A percentile compares a stretch with the other conserved stretches of the same genome.
These are phyloP conservation scores for Chlamydomonas incerta DNA, from an alignment of 139 green algal species.

Conservation along the genomic window DNA sequence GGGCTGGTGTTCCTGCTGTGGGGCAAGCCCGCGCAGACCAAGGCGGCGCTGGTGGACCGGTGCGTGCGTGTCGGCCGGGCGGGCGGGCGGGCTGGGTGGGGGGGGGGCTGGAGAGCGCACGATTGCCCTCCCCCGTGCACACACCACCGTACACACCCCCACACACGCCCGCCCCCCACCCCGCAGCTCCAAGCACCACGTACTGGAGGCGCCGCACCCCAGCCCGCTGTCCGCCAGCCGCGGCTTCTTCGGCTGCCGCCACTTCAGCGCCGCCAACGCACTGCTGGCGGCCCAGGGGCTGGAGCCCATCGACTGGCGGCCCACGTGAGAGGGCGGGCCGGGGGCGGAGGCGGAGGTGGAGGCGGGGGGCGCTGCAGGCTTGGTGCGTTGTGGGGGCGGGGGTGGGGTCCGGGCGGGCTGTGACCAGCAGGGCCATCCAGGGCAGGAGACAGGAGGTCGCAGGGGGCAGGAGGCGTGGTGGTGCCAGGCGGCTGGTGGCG, in stretches of 20 bases:
- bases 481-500: too few species aligned
- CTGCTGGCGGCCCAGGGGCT: constrained; percentile 74
- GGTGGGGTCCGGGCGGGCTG: too few species aligned
- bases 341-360: too few species aligned
- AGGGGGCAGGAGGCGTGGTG: too few species aligned
- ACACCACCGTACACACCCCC: neutral
- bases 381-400: too few species aligned
- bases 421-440: too few species aligned
- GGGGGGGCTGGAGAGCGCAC: too few species aligned
- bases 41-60: constrained; percentile 68
- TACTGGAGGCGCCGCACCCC: constrained; percentile 81
- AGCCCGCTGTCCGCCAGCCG: constrained; percentile 68
- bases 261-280: constrained; percentile 87
- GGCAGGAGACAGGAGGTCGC: too few species aligned
- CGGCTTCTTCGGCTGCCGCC: constrained; percentile 92
- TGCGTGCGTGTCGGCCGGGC: neutral
- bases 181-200: constrained; percentile 65
- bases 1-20: constrained; percentile 94
- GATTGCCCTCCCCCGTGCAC: neutral
- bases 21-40: constrained; percentile 75
- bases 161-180: neutral
- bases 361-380: too few species aligned
- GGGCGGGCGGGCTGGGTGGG: too few species aligned
- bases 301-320: constrained; percentile 86
- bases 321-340: too few species aligned